These are phyloP conservation scores for Globisporangium recalcitrans DNA, from an alignment of 352 stramenopile species.

Conservation along the genomic window DNA sequence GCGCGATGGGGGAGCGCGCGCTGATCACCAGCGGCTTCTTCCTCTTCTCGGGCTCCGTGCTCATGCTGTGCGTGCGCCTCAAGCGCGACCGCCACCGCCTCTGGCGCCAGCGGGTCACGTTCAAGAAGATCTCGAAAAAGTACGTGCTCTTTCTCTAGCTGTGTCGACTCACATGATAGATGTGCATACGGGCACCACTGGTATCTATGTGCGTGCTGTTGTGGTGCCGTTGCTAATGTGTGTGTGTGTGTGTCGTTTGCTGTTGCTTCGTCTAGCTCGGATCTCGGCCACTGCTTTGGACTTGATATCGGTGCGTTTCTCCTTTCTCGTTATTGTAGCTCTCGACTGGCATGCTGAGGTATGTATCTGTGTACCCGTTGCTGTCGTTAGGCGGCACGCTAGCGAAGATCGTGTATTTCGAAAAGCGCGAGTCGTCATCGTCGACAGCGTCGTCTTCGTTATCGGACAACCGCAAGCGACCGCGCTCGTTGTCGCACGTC, in stretches of 20 bases:
- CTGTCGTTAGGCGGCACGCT: slow-evolving; percentile 78
- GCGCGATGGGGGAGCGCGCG: slow-evolving; percentile 23
- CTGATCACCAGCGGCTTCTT: slow-evolving; percentile 63
- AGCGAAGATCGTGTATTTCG: slow-evolving; percentile 95
- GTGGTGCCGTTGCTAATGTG: neutral
- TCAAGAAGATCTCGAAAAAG: slow-evolving; percentile 87
- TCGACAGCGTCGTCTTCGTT: neutral
- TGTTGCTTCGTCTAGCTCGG: slow-evolving; percentile 39
- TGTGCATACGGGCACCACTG: neutral
- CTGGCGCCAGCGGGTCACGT: slow-evolving; percentile 70
- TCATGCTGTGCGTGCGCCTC: slow-evolving; percentile 55
- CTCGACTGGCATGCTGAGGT: slow-evolving; percentile 15
- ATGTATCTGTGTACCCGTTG: neutral
- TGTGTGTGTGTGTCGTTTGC: neutral
- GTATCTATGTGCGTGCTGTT: neutral
- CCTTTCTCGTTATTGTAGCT: neutral
- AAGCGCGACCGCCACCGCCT: slow-evolving; percentile 61
- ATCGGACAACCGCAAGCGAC: slow-evolving; percentile 44
- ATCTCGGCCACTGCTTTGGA: slow-evolving; percentile 80
- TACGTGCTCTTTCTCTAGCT: slow-evolving; percentile 16
- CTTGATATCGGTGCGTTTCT: slow-evolving; percentile 67
- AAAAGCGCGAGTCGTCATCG: slow-evolving; percentile 46
- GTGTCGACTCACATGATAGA: too few relatives aligned
- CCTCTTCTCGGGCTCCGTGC: slow-evolving; percentile 62
- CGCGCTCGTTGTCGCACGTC: slow-evolving; percentile 71